Conservation (phyloP, 2,329 filamentous ascomycete genomes). For the Parastagonospora avenae region DNA sequence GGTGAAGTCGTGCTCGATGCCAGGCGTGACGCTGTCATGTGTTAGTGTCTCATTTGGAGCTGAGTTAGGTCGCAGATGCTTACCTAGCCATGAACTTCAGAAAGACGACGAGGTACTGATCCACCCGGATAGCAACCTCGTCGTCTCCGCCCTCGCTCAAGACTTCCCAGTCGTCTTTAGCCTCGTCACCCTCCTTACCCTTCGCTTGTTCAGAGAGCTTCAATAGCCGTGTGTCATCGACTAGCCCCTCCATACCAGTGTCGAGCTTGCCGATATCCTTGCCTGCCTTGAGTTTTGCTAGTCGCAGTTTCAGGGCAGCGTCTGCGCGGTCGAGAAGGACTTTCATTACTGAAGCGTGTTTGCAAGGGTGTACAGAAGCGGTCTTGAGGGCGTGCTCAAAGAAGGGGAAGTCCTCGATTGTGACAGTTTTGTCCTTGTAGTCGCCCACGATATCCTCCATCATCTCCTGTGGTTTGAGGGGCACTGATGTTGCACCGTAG, state of each 20-base stretch:
- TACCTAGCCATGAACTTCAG: constrained; percentile 71
- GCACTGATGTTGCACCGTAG: constrained; percentile 78
- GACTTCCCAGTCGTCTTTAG: constrained; percentile 66
- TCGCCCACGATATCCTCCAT: constrained; percentile 97
- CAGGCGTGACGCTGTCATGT: constrained; percentile 86
- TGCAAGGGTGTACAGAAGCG: constrained; percentile 95
- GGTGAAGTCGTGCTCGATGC: constrained; percentile 97
- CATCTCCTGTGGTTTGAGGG: constrained; percentile 82
- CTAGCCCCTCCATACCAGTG: constrained; percentile 80
- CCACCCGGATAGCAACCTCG: constrained; percentile 82
- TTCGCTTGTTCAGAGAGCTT: constrained; percentile 60
- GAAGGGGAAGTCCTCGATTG: constrained; percentile 95
- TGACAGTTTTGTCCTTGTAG: constrained; percentile 98
- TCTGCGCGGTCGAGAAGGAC: constrained; percentile 93
- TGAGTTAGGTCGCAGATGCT: not conserved
- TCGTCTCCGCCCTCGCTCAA: constrained; percentile 66
- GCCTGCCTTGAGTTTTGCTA: constrained; percentile 76
- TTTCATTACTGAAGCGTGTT: constrained; percentile 98
- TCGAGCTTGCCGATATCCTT: constrained; percentile 59
- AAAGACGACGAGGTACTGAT: constrained; percentile 87
- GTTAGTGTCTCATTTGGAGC: constrained; percentile 56
- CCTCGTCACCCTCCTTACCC: constrained; percentile 48
- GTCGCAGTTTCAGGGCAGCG: constrained; percentile 84
- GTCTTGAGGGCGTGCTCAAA: constrained; percentile 92
- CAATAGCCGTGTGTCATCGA: constrained; percentile 74